Base-by-base conservation (phyloP, 2,329 filamentous ascomycete genomes). In the Paecilomyces niveus region DNA sequence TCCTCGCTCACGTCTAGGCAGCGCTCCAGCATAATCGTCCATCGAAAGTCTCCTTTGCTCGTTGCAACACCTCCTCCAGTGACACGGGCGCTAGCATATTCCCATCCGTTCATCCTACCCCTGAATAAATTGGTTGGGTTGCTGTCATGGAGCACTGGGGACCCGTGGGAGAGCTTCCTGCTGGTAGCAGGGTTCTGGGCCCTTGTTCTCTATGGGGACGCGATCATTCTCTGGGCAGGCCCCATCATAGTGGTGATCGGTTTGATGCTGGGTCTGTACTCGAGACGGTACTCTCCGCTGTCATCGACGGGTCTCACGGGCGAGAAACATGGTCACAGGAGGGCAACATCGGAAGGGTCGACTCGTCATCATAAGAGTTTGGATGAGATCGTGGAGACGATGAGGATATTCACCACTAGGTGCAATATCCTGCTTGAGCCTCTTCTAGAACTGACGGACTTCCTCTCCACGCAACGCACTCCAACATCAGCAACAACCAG, bases 121-220 rank as follows among this genome's bases (percentile, higher is more conserved):
- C 79, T 97, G 58, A 97, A 97, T 73, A 89, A 89, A 70, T 75
- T 96, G 15, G 88, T 84, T 2, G 94, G 93, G 0, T 78, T 99
- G 61, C 70, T 99, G 62, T 96, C 90, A 77, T 99, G 94, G 94
- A 96, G 91, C 8, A 92, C 89, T 0, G 89, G 85, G 45, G 94
- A 99, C 71, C 87, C 92, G 0, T 99, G 93, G 93, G 92, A 97
- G 80, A 97, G 92, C 80, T 99, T 97, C 70, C 80, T 99, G 61
- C 74, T 99, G 32, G 82, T 99, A 2, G 87, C 87, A 18, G 82
- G 78, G 32, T 99, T 96, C 71, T 99, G 94, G 94, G 89, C 86
- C 3, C 76, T 87, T 10, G 88, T 90, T 13, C 81, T 97, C 21
- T 97, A 97, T 72, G 92, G 92, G 54, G 92, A 95, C 77, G 79